These are phyloP conservation scores for Pseudozyma sp. DNA, from an alignment of 1,284 basidiomycete genomes.

Conservation along the genomic window DNA sequence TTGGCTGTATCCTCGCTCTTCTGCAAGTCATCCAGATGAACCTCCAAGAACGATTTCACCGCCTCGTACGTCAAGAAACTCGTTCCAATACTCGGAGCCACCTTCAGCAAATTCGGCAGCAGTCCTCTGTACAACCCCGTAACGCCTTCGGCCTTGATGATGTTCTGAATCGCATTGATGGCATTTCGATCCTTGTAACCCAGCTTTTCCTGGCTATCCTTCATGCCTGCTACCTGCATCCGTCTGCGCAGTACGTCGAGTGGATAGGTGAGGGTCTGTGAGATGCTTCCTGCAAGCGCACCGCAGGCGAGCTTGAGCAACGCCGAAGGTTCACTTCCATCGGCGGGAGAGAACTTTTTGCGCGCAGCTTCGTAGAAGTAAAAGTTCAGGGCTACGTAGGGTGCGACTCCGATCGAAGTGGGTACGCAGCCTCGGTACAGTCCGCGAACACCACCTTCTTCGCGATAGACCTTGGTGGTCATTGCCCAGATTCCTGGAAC, in stretches of 20 bases:
- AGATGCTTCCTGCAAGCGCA: slow-evolving; percentile 76
- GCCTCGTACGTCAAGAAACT: slow-evolving; percentile 64
- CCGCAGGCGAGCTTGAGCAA: slow-evolving; percentile 71
- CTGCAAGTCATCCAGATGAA: slow-evolving; percentile 41
- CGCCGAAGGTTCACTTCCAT: slow-evolving; percentile 51
- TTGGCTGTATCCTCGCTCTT: slow-evolving; percentile 13
- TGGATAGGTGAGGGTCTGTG: slow-evolving; percentile 93
- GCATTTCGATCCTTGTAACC: slow-evolving; percentile 77
- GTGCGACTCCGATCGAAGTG: slow-evolving; percentile 90
- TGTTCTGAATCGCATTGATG: slow-evolving; percentile 78
- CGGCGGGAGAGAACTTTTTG: slow-evolving; percentile 59
- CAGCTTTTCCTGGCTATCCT: slow-evolving; percentile 72
- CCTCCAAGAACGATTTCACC: slow-evolving; percentile 46
- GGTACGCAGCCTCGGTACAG: slow-evolving; percentile 88
- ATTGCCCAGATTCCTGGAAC: slow-evolving; percentile 84
- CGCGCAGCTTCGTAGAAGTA: slow-evolving; percentile 66
- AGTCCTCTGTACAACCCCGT: slow-evolving; percentile 84
- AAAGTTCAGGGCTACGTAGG: slow-evolving; percentile 76
- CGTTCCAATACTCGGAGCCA: slow-evolving; percentile 66
- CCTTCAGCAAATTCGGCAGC: slow-evolving; percentile 89
- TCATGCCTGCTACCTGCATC: slow-evolving; percentile 94
- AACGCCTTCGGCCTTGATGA: slow-evolving; percentile 80
- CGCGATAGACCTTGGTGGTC: slow-evolving; percentile 86
- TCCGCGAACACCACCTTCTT: slow-evolving; percentile 87
- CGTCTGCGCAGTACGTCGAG: slow-evolving; percentile 92